These are phyloP conservation scores for Panellus pusillus DNA, from an alignment of 768 basidiomycete genomes.

Conservation along the genomic window DNA sequence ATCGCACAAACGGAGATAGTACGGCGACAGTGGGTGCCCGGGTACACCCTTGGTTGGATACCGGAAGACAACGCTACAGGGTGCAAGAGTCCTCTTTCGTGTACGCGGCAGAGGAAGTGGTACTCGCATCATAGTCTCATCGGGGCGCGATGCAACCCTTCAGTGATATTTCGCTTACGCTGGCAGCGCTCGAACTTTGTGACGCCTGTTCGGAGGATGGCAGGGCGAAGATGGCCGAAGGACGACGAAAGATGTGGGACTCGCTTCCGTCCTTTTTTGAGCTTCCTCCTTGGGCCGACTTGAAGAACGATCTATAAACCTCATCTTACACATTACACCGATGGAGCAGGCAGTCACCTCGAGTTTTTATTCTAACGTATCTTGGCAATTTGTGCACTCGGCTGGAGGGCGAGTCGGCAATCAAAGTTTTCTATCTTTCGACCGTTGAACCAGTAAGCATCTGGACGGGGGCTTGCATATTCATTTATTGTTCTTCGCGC, in stretches of 20 bases:
- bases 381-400: too few species aligned
- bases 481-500: too few species aligned
- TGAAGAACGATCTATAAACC: not conserved
- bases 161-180: not conserved
- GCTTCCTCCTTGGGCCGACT: constrained; percentile 10
- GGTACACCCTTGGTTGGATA: constrained; percentile 9
- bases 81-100: not conserved
- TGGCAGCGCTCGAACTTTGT: constrained; percentile 3
- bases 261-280: constrained; percentile 7
- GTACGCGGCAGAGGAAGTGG: not conserved
- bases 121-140: constrained; percentile 2
- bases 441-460: too few species aligned
- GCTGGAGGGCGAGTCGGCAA: too few species aligned
- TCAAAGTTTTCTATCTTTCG: too few species aligned
- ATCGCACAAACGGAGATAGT: constrained; percentile 6
- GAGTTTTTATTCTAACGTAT: too few species aligned
- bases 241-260: constrained; percentile 8
- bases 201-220: not conserved
- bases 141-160: constrained; percentile 5
- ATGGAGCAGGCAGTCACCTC: too few species aligned
- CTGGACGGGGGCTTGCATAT: too few species aligned
- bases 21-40: constrained; percentile 10
- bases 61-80: not conserved
- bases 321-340: too few species aligned
- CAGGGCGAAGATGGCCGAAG: not conserved